A percentile compares a stretch with the other conserved stretches of the same genome.
Conservation (phyloP, 306 rosid genomes). For the Pyrus betulifolia region DNA sequence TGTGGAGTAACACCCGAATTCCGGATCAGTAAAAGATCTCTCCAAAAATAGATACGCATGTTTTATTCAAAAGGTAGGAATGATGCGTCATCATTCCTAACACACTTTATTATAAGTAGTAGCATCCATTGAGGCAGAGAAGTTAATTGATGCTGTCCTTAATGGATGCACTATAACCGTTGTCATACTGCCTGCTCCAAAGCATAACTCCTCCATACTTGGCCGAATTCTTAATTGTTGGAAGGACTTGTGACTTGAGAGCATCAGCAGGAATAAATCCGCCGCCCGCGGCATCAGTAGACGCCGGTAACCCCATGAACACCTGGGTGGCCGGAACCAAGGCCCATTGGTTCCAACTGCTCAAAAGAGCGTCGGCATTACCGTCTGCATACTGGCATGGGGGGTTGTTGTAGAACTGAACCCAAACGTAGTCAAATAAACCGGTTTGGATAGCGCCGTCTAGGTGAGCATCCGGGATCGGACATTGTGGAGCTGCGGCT, state of each 20-base stretch:
- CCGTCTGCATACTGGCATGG: conserved; percentile 32
- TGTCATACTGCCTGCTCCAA: conserved; percentile 35
- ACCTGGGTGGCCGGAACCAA: conserved; percentile 18
- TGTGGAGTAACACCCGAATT: no score
- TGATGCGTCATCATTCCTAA: no score
- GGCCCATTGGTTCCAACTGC: conserved; percentile 49
- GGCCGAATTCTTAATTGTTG: conserved; percentile 27
- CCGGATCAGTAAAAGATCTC: no score
- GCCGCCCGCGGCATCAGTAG: conserved; percentile 33
- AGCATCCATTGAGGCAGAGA: background rate
- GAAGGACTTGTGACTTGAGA: conserved; percentile 32
- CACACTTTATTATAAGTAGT: no score
- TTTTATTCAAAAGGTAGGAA: no score
- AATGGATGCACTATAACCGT: conserved; percentile 33
- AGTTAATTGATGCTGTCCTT: conserved; percentile 5
- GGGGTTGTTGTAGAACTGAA: conserved; percentile 62
- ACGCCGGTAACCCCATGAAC: conserved; percentile 57
- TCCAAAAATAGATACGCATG: no score
- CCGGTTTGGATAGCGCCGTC: conserved; percentile 41
- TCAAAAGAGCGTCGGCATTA: conserved; percentile 25
- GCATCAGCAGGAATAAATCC: conserved; percentile 43
- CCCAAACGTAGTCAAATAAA: conserved; percentile 53
- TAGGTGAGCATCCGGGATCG: conserved; percentile 35
- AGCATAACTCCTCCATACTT: conserved; percentile 70
- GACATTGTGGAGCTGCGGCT: conserved; percentile 59